A percentile compares a stretch with the other conserved stretches of the same genome.
These are phyloP conservation scores for Pulveroboletus sp. DNA, from an alignment of 768 basidiomycete species.

Conservation along the genomic window DNA sequence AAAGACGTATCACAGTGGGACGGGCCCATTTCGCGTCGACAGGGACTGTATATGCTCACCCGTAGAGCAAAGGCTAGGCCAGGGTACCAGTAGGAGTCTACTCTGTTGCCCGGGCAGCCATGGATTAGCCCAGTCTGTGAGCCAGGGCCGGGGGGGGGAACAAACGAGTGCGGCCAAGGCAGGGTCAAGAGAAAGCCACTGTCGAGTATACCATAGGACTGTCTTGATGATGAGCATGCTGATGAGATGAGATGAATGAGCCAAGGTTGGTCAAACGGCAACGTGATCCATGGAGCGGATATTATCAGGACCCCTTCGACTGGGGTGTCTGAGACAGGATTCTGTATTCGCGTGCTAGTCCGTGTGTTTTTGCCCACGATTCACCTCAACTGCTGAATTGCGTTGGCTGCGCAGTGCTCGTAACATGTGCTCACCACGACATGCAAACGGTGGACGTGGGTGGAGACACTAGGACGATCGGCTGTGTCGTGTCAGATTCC, in stretches of 20 bases:
- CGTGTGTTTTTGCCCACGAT: background rate
- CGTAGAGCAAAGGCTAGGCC: background rate
- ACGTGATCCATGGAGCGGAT: background rate
- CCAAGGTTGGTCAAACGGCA: background rate
- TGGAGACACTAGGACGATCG: background rate
- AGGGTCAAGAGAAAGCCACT: background rate
- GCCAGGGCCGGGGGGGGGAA: background rate
- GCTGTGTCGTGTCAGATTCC: slow-evolving; percentile 5
- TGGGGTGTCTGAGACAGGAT: background rate
- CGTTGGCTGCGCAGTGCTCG: background rate
- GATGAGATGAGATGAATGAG: background rate
- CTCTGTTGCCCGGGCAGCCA: background rate
- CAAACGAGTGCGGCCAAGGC: background rate
- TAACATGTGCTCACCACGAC: background rate
- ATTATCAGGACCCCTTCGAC: background rate
- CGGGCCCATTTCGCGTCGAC: too few relatives aligned
- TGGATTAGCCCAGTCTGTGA: too few relatives aligned
- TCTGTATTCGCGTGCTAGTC: background rate
- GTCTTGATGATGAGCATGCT: background rate
- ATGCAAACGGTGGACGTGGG: background rate
- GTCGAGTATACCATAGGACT: too few relatives aligned
- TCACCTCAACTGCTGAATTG: background rate
- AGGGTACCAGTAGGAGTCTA: too few relatives aligned
- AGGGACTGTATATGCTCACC: too few relatives aligned
- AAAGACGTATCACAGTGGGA: background rate